These are phyloP conservation scores for Umbilicaria muhlenbergii DNA, from an alignment of 495 filamentous ascomycete species.

Conservation along the genomic window DNA sequence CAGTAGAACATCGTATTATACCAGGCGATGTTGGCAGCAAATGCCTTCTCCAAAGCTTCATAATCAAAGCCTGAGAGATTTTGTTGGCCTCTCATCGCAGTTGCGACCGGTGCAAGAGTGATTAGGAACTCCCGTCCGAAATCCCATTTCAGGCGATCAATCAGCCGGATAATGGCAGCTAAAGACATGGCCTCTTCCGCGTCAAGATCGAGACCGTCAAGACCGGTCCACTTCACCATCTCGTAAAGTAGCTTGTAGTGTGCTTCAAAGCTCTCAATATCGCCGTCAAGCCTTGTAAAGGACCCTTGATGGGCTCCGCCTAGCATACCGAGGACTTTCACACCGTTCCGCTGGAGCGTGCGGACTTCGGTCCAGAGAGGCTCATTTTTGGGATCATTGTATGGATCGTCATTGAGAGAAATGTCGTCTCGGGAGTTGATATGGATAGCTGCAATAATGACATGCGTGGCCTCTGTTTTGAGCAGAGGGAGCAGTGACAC, in stretches of 20 bases:
- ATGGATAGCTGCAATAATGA: conserved; percentile 69
- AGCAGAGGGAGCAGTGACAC: conserved; percentile 60
- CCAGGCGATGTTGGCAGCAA: conserved; percentile 53
- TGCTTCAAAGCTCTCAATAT: conserved; percentile 38
- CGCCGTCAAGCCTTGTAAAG: conserved; percentile 47
- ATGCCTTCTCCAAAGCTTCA: conserved; percentile 41
- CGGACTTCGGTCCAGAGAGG: conserved; percentile 56
- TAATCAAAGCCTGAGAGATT: conserved; percentile 71
- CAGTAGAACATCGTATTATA: conserved; percentile 82
- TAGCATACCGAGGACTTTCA: conserved; percentile 69
- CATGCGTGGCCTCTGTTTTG: conserved; percentile 44
- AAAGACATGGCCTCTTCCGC: conserved; percentile 69
- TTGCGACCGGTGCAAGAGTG: conserved; percentile 65
- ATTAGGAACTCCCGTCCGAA: conserved; percentile 57
- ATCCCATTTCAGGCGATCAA: conserved; percentile 55
- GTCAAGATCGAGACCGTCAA: conserved; percentile 70
- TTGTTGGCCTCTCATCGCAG: conserved; percentile 40
- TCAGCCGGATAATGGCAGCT: conserved; percentile 49
- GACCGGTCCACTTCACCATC: conserved; percentile 35
- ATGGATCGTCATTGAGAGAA: conserved; percentile 62
- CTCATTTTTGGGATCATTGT: conserved; percentile 36
- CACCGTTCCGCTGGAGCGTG: conserved; percentile 41
- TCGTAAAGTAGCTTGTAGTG: conserved; percentile 51
- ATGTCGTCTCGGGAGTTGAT: conserved; percentile 49
- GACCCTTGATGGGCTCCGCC: conserved; percentile 63